These are phyloP conservation scores for Verticillium zaregamsianum DNA, from an alignment of 2,329 filamentous ascomycete genomes.

Conservation along the genomic window DNA sequence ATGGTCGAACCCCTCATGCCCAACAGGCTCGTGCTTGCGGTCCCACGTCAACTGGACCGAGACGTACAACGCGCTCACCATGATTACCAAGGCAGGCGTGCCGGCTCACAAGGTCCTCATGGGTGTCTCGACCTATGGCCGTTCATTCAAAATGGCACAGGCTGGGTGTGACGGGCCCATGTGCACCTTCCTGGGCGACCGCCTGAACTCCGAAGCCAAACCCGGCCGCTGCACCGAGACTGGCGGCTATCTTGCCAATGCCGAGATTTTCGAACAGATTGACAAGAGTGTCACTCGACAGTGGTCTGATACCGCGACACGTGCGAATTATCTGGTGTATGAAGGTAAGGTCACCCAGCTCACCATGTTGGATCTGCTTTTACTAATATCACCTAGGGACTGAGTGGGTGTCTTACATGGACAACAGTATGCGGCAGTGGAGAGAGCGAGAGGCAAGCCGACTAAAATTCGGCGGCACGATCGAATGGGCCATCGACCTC, in stretches of 20 bases:
- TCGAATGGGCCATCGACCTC: conserved; percentile 6
- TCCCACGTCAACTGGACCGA: conserved; percentile 35
- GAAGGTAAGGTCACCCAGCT: neutral
- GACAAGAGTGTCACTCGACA: neutral
- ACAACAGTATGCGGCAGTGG: conserved; percentile 16
- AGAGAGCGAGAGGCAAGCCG: conserved; percentile 15
- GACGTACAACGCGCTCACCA: conserved; percentile 25
- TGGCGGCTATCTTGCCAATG: conserved; percentile 25
- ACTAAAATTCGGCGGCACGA: conserved; percentile 21
- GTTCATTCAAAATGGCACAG: conserved; percentile 27
- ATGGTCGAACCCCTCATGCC: conserved; percentile 19
- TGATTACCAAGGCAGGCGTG: conserved; percentile 30
- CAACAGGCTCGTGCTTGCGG: conserved; percentile 27
- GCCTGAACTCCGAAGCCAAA: conserved; percentile 13
- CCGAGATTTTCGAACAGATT: conserved; percentile 21
- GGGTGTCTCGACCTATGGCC: conserved; percentile 25
- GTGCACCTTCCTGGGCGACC: conserved; percentile 20
- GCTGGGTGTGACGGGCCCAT: conserved; percentile 19
- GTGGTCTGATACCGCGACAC: neutral
- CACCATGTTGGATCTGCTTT: conserved; percentile 11
- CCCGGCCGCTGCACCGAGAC: conserved; percentile 23
- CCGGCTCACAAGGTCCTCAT: conserved; percentile 23
- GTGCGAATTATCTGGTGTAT: neutral
- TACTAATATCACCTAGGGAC: conserved; percentile 17
- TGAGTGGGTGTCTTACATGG: conserved; percentile 28